Base-by-base conservation (phyloP, 177 flowering plant genomes). In the Vitis hybrid region DNA sequence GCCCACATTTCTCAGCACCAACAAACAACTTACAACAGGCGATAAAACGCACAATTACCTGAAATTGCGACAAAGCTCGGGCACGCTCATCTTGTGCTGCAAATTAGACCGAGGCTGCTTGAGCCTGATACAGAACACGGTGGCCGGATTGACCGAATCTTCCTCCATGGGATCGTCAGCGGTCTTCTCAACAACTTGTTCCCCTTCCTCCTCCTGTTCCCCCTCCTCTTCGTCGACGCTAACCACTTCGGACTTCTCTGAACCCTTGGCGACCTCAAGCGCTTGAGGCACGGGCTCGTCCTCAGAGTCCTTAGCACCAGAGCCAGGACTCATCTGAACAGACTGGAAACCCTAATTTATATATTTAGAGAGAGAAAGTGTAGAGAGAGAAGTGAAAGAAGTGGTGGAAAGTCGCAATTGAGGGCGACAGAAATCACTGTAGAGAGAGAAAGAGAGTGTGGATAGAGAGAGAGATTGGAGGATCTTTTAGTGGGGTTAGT, bases 61-160 rank as follows among this genome's bases (percentile, higher is more conserved):
- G 77, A 93, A 95, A 77, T 88, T 93, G 31, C 98, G 93, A 72
- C 99, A 95, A 53, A 95, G 93, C 76, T 93, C 94, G 15, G 99
- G 99, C 16, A 95, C 99, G 68, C 97, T 93, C 99, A 95, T 95
- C 68, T 93, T 93, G 69, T 95, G 88, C 67, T 67, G 78, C 82
- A 93, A 88, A 84, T 85, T 89, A 20, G 94, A 89, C 57, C 77
- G 68, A n/a, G 94, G 94, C 84, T 95, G 99, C 73, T 87, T 91
- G 15, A 95, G 88, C 76, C 81, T 72, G 49, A 95, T 89, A 18
- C 86, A 80, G 66, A 93, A 95, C 45, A 95, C 97, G 10, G 91
- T 84, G 1, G 98, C 91, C 11, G 96, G 90, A 66, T 77, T 66
- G 0, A 70, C 77, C 3, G 80, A 50, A 39, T 86, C 94, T 58